phyloP scores from a whole-genome alignment of 2,329 filamentous ascomycete genomes.

The Parascedosporium putredinis region DNA sequence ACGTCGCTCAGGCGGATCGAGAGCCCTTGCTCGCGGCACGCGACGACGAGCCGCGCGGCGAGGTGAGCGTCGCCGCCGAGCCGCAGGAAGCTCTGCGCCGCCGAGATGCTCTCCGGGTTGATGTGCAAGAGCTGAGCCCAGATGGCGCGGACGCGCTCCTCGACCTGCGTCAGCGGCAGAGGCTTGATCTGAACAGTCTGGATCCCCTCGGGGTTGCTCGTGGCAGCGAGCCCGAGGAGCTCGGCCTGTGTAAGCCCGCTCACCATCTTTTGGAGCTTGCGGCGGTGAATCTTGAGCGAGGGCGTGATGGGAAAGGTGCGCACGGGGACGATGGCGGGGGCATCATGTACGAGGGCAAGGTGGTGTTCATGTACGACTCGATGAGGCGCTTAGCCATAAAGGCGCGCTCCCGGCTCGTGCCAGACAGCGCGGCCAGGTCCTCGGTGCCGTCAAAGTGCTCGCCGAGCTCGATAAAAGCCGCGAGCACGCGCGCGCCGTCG shows the following conservation, averaged over 20 bases:
- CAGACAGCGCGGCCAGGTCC: conserved; percentile 26
- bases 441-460: conserved; percentile 27
- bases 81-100: conserved; percentile 33
- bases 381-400: conserved; percentile 33
- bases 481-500: conserved; percentile 30
- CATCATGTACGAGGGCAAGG: conserved; percentile 30
- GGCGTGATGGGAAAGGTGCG: conserved; percentile 36
- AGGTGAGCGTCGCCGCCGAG: conserved; percentile 36
- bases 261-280: conserved; percentile 35
- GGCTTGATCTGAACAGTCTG: conserved; percentile 30
- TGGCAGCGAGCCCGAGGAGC: conserved; percentile 29
- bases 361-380: conserved; percentile 27
- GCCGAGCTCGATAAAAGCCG: conserved; percentile 39
- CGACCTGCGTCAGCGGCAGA: conserved; percentile 34
- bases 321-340: conserved; percentile 39
- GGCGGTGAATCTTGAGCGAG: conserved; percentile 39
- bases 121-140: conserved; percentile 35
- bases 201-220: conserved; percentile 25
- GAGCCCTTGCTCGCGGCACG: conserved; percentile 32
- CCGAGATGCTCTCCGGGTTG: conserved; percentile 27
- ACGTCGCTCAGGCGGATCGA: conserved; percentile 31
- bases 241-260: conserved; percentile 30
- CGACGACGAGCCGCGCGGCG: conserved; percentile 31
- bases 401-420: conserved; percentile 30
- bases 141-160: conserved; percentile 35